A percentile compares a stretch with the other conserved stretches of the same genome.
These are phyloP conservation scores for Boletus huronensis DNA, from an alignment of 768 basidiomycete species.

Conservation along the genomic window DNA sequence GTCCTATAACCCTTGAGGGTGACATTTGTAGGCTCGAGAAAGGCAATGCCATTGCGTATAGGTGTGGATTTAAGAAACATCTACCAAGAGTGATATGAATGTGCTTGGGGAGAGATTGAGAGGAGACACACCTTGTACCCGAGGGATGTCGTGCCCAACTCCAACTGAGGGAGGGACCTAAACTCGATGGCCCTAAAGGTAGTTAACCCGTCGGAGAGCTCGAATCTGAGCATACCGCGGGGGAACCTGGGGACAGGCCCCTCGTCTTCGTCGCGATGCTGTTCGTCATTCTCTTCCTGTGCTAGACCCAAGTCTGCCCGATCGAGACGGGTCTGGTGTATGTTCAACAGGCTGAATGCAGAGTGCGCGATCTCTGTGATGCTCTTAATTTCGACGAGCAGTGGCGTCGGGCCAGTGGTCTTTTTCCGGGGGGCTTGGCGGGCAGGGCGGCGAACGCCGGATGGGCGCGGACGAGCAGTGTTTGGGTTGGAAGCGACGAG, in stretches of 20 bases:
- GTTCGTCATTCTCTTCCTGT: conserved; percentile 41
- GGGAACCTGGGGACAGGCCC: conserved; percentile 82
- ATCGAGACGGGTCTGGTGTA: conserved; percentile 59
- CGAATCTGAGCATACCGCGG: conserved; percentile 70
- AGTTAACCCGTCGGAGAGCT: conserved; percentile 74
- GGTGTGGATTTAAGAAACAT: conserved; percentile 66
- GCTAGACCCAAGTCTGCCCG: conserved; percentile 47
- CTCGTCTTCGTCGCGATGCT: conserved; percentile 53
- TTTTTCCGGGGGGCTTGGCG: conserved; percentile 8
- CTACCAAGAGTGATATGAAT: conserved; percentile 34
- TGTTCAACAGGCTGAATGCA: conserved; percentile 75
- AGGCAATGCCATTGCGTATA: conserved; percentile 67
- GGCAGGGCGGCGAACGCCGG: not conserved
- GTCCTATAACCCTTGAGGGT: conserved; percentile 57
- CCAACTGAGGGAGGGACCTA: conserved; percentile 56
- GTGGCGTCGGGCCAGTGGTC: conserved; percentile 39
- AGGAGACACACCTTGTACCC: conserved; percentile 68
- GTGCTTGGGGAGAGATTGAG: not conserved
- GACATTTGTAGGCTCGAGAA: conserved; percentile 70
- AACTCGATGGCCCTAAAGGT: conserved; percentile 78
- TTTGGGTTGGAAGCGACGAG: conserved; percentile 15
- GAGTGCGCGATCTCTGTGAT: conserved; percentile 85
- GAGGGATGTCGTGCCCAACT: conserved; percentile 70
- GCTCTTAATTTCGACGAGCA: conserved; percentile 71
- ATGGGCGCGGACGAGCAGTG: conserved; percentile 3